Conservation (phyloP, 2,329 filamentous ascomycete species). For the Stemphylium beticola region DNA sequence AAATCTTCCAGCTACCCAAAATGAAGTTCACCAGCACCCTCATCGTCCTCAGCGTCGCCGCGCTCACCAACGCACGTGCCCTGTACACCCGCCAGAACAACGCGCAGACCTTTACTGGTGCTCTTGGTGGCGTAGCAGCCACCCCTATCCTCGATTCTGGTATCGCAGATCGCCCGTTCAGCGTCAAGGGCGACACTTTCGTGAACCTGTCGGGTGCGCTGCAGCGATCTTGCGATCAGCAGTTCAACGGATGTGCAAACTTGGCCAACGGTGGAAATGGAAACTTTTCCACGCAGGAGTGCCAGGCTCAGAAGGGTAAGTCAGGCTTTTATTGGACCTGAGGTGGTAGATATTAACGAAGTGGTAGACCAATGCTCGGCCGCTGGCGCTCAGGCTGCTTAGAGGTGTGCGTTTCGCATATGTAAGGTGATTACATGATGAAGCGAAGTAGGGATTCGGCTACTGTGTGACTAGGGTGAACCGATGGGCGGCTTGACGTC, state of each 20-base stretch:
- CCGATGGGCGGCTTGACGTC: no score
- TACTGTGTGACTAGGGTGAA: no score
- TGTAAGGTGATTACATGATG: no score
- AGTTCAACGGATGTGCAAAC: slow-evolving; percentile 66
- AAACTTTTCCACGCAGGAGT: slow-evolving; percentile 57
- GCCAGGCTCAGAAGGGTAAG: slow-evolving; percentile 60
- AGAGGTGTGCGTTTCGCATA: background rate
- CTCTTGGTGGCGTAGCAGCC: slow-evolving; percentile 60
- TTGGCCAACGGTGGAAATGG: slow-evolving; percentile 60
- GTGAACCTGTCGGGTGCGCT: slow-evolving; percentile 62
- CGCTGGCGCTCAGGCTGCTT: background rate
- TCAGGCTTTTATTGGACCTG: background rate
- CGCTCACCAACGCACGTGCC: slow-evolving; percentile 26
- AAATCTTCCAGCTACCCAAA: slow-evolving; percentile 10
- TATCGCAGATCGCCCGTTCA: slow-evolving; percentile 53
- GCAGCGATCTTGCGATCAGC: slow-evolving; percentile 67
- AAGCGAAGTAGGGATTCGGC: no score
- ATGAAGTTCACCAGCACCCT: slow-evolving; percentile 34
- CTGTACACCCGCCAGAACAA: slow-evolving; percentile 34
- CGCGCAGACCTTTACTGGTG: slow-evolving; percentile 50
- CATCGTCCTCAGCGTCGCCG: slow-evolving; percentile 24
- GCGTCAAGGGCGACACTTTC: slow-evolving; percentile 53
- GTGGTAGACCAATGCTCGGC: slow-evolving; percentile 5
- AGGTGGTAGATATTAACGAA: background rate
- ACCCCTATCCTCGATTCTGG: slow-evolving; percentile 60